Conservation (phyloP, 495 filamentous ascomycete genomes). For the Aspergillus bridgeri region DNA sequence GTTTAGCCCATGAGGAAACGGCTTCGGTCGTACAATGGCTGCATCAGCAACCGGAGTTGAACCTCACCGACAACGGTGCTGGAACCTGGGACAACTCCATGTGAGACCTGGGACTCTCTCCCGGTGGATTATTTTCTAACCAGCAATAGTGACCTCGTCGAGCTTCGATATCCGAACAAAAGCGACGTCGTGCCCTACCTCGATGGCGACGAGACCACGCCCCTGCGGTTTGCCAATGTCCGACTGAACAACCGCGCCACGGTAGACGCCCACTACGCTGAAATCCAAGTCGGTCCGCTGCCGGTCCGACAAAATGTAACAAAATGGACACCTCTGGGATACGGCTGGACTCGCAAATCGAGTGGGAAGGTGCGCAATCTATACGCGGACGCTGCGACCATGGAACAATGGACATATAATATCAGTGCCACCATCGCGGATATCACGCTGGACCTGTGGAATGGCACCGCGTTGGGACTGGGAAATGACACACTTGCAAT, state of each 20-base stretch:
- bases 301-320: constrained; percentile 4
- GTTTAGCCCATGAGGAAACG: constrained; percentile 13
- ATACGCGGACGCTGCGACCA: constrained; percentile 11
- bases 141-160: constrained; percentile 12
- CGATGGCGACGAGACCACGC: constrained; percentile 3
- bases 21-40: constrained; percentile 15
- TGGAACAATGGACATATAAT: constrained; percentile 14
- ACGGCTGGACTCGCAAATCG: constrained; percentile 14
- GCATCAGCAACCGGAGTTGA: constrained; percentile 11
- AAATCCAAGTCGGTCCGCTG: constrained; percentile 15
- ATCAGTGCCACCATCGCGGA: constrained; percentile 14
- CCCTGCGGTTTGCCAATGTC: constrained; percentile 14
- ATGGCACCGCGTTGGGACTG: constrained; percentile 14
- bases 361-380: constrained; percentile 16
- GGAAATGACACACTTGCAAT: constrained; percentile 16
- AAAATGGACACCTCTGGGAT: constrained; percentile 12
- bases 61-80: constrained; percentile 3
- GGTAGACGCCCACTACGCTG: constrained; percentile 12
- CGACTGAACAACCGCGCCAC: constrained; percentile 14
- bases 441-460: constrained; percentile 16
- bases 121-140: background rate
- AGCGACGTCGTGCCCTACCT: constrained; percentile 12
- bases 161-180: constrained; percentile 16
- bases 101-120: background rate
- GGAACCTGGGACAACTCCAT: constrained; percentile 19